Evolutionary conservation across 768 basidiomycete genomes (phyloP), one percentile per base, ranked within the genome.

Genomic region (Boletus eberwhitei): DNA sequence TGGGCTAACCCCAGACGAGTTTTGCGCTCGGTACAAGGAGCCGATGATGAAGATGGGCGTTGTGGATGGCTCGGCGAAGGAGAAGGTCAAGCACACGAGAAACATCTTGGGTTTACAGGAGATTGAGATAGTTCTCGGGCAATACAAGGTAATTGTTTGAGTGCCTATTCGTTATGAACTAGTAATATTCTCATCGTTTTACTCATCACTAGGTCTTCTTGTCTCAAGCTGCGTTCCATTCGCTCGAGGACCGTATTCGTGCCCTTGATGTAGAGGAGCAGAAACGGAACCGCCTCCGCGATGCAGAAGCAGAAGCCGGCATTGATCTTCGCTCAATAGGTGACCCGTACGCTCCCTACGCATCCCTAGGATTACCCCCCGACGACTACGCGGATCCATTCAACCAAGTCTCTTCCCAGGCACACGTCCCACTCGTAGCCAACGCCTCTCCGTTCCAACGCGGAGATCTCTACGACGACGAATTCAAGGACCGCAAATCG

Each of bases 201-300:
- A 49, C 43, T 45, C n/a, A 13, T n/a, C 8, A 1, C 59, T n/a
- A 98, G 94, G 87, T 95, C 43, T 98, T 92, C 80, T 73, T 99
- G 4, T 89, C 87, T 0, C 93, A 96, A 63, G 59, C 64, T 0
- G 89, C 90, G 0, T 98, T 98, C 81, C 91, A 93, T 59, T 75
- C 79, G 2, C 82, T 98, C 17, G 96, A 98, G 67, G 92, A 99
- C 64, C 82, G 84, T 4, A 76, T 98, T 12, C 86, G 96, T 8
- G 78, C 86, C 0, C 79, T 80, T 14, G 96, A 98, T 48, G 84
- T 83, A 4, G 92, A 97, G 53, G 94, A 97, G 66, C 84, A 85
- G 68, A 90, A 24, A 24, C 24, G 24, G 24, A 24, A 24, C 24
- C 24, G 24, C 24, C 24, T 24, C 24, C 24, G 24, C 4, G 24